Evolutionary conservation across 2,329 filamentous ascomycete genomes (phyloP), one percentile per base, ranked within the genome.

Genomic region (Lachnellula suecica): DNA sequence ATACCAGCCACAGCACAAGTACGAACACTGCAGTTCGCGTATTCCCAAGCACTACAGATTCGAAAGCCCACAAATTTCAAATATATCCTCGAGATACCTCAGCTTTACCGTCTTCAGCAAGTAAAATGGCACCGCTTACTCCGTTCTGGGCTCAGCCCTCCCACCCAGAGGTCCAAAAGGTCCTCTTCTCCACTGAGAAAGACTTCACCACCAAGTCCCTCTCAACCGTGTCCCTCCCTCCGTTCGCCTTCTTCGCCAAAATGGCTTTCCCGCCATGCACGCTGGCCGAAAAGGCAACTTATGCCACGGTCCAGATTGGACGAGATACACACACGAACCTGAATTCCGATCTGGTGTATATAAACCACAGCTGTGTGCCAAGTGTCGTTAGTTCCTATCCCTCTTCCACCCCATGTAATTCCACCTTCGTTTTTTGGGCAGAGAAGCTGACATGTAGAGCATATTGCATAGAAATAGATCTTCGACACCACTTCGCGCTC

Each of bases 301-400:
- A 87, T 61, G 81, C 83, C 25, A 85, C 83, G 2, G 82, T 87
- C 23, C 84, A 87, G 70, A 78, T 78, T 55, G 79, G 75, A 54
- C 71, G 71, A 49, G 67, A 79, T 59, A 71, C 71, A 51, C 84
- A 87, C 66, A 69, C 87, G 61, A 78, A 81, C 62, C 72, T 87
- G 40, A 87, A 87, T 71, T 84, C 79, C 62, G 83, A 87, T 63
- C 66, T 87, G 64, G 67, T 87, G 42, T 87, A 85, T 69, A 82
- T 85, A 59, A 87, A 87, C 68, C 84, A 87, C 70, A 84, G 80
- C 4, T 87, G 84, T 69, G 81, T 84, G 62, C 84, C 84, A 22
- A 82, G 80, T 65, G 74, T 87, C 54, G 82, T 85, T 56, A 73
- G 79, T 79, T 19, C 20, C 42, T 46, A 11, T 29, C 22, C 17